Evolutionary conservation across 805 yeast species (phyloP).

Genomic region (Candida sithepensis): DNA sequence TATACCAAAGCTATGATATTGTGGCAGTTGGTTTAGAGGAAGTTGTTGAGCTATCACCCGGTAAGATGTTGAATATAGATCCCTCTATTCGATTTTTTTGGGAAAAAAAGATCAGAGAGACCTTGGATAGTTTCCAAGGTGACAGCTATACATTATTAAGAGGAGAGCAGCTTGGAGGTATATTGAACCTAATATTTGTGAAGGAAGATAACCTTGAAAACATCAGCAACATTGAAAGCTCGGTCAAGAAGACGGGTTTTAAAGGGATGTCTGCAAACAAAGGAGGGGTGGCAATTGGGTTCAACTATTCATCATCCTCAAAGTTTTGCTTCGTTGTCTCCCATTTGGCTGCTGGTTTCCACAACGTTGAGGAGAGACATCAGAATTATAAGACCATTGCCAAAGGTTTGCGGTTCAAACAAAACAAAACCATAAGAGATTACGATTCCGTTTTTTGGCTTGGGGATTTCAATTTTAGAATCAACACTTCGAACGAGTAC

Average conservation of each 20-base stretch:
- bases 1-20: slow-evolving; percentile 53
- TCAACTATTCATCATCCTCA: slow-evolving; percentile 49
- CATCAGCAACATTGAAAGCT: slow-evolving; percentile 62
- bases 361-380: slow-evolving; percentile 77
- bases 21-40: slow-evolving; percentile 87
- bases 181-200: slow-evolving; percentile 66
- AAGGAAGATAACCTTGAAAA: slow-evolving; percentile 47
- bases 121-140: slow-evolving; percentile 38
- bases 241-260: slow-evolving; percentile 84
- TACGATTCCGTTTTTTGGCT: slow-evolving; percentile 85
- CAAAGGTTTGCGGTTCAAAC: slow-evolving; percentile 63
- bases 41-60: slow-evolving; percentile 77
- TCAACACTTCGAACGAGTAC: slow-evolving; percentile 64
- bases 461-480: slow-evolving; percentile 92
- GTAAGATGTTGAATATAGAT: slow-evolving; percentile 79
- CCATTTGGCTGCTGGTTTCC: slow-evolving; percentile 92
- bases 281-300: slow-evolving; percentile 57
- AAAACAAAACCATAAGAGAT: slow-evolving; percentile 56
- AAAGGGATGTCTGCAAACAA: slow-evolving; percentile 80
- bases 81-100: slow-evolving; percentile 54
- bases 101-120: slow-evolving; percentile 57
- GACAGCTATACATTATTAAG: slow-evolving; percentile 47
- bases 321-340: slow-evolving; percentile 76
- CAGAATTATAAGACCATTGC: slow-evolving; percentile 79
- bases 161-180: slow-evolving; percentile 84